Evolutionary conservation across 208 protist genomes (phyloP), one percentile per base, ranked within the genome.

Genomic region (Trichomonas gallinae): DNA sequence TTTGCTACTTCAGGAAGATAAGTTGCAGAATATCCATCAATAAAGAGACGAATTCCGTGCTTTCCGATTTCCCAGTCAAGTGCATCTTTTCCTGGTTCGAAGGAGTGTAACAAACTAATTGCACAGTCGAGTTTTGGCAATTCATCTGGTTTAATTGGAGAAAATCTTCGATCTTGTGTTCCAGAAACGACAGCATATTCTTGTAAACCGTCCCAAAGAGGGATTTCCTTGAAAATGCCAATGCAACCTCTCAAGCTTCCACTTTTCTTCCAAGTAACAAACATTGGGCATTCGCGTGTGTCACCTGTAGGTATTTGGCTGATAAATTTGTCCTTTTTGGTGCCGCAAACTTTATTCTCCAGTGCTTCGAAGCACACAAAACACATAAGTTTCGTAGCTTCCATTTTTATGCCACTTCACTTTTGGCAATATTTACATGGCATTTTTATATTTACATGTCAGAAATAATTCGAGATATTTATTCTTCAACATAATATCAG

Each of bases 1-100:
- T n/a, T 11, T 58, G 87, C 87, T 0, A 93, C 87, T 42, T 93
- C n/a, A 34, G 87, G 87, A 48, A 93, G 44, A 58, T 58, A 93
- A 38, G 87, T 93, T 38, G 87, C 23, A 9, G 15, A 38, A 38
- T 38, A 34, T 48, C 87, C 87, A 58, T 93, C 87, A 26, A 93
- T 42, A 93, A 93, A 93, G 13, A 93, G n/a, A 51, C 87, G 40
- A 51, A 93, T 93, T 93, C 87, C 87, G 15, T 93, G 87, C n/a
- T 48, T 38, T 17, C 87, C 87, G n/a, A 93, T 38, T 93, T 48
- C 44, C 87, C 87, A 93, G 31, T 93, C 87, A 15, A 93, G 44
- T 38, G 31, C n/a, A 51, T 51, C 44, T 38, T 34, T n/a, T 23
- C 15, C 44, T 51, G 42, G 11, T 93, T 93, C 87, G 26, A 93